Percentiles rank a stretch among this genome's conserved stretches.
These are phyloP conservation scores for Boletus reticuloceps DNA, from an alignment of 768 basidiomycete species.

Conservation along the genomic window DNA sequence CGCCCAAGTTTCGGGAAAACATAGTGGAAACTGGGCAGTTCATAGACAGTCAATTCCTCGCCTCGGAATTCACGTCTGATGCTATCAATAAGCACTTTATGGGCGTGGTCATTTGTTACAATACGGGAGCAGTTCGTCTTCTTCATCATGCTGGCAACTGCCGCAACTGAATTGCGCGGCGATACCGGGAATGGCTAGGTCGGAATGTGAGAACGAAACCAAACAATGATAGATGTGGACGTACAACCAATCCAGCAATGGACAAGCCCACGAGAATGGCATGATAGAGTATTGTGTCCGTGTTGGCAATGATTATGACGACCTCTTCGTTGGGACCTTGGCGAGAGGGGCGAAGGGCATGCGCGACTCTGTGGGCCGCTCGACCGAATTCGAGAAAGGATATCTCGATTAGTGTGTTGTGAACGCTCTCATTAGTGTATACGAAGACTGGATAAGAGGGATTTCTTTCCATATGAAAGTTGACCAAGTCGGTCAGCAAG, in stretches of 20 bases:
- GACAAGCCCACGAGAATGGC: neutral
- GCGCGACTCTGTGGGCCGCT: neutral
- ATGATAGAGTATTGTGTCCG: neutral
- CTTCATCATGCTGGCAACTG: neutral
- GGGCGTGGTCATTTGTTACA: conserved; percentile 5
- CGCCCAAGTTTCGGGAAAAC: conserved; percentile 37
- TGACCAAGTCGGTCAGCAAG: conserved; percentile 22
- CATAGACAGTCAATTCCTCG: conserved; percentile 4
- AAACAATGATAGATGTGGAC: too few species aligned
- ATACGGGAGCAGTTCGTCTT: conserved; percentile 14
- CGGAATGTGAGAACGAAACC: neutral
- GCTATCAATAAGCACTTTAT: conserved; percentile 8
- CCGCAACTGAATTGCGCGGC: neutral
- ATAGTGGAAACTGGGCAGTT: conserved; percentile 16
- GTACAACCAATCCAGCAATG: neutral
- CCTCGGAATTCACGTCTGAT: neutral
- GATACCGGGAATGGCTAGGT: neutral
- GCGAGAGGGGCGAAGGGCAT: neutral
- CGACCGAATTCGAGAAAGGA: conserved; percentile 7
- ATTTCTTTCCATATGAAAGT: conserved; percentile 26
- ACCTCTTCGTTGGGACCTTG: neutral
- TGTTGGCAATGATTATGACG: neutral
- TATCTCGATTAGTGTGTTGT: conserved; percentile 15
- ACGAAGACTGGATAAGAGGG: conserved; percentile 20
- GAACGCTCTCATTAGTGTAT: conserved; percentile 10